phyloP scores from a whole-genome alignment of 352 stramenopile species.

The Phytophthora syringae region DNA sequence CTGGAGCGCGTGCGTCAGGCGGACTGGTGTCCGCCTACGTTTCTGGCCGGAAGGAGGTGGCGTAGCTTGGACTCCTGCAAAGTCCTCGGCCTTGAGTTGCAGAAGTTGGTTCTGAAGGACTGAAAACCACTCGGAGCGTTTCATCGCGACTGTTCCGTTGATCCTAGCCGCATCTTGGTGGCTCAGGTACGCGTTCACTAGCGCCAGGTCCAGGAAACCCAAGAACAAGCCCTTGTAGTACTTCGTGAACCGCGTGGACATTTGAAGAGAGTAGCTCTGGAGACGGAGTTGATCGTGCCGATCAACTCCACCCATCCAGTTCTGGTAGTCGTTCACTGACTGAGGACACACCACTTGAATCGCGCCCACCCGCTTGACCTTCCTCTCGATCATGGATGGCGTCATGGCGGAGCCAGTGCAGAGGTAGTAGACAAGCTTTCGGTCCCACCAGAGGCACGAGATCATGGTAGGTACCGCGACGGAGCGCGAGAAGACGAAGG shows the following conservation, averaged over 20 bases:
- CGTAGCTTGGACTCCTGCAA: neutral
- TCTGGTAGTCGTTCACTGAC: neutral
- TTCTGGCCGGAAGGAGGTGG: neutral
- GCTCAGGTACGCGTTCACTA: neutral
- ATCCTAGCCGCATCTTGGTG: neutral
- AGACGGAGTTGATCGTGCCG: neutral
- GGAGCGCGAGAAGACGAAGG: neutral
- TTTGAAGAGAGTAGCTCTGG: neutral
- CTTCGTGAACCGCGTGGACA: neutral
- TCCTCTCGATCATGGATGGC: neutral
- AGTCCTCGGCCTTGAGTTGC: conserved; percentile 2
- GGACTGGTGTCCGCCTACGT: neutral
- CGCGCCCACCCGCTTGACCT: neutral
- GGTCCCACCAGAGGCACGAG: neutral
- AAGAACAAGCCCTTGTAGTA: neutral
- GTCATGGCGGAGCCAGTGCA: neutral
- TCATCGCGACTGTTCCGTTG: neutral
- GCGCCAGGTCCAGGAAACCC: neutral
- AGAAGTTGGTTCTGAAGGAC: conserved; percentile 13
- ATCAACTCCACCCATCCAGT: neutral
- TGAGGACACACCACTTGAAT: neutral
- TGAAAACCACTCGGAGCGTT: neutral
- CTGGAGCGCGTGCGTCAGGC: neutral
- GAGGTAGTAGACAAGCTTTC: neutral
- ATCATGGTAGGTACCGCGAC: neutral